phyloP scores from a whole-genome alignment of 768 basidiomycete genomes.

The Amanita jacksonii region DNA sequence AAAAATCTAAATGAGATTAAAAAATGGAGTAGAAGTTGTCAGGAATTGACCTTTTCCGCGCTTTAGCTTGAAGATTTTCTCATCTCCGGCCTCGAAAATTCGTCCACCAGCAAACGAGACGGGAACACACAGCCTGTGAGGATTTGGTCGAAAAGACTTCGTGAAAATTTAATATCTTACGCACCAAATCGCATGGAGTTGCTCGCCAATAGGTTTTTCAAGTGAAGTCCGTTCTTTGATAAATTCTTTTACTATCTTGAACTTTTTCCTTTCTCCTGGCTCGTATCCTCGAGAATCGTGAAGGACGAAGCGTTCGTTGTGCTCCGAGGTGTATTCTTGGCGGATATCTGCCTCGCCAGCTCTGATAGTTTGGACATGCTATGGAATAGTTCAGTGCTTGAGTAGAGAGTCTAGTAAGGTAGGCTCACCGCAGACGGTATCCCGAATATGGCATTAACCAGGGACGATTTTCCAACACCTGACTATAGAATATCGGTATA shows the following conservation, averaged over 20 bases:
- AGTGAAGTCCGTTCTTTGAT: slow-evolving; percentile 11
- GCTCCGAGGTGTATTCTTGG: slow-evolving; percentile 12
- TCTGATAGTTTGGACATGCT: slow-evolving; percentile 13
- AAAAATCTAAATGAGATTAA: not conserved
- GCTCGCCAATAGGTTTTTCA: slow-evolving; percentile 9
- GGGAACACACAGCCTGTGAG: slow-evolving; percentile 18
- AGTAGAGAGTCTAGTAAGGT: no score
- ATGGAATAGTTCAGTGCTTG: no score
- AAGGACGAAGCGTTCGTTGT: slow-evolving; percentile 18
- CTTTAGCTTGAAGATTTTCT: slow-evolving; percentile 14
- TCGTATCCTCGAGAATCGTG: slow-evolving; percentile 24
- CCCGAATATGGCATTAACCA: slow-evolving; percentile 19
- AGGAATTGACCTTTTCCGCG: slow-evolving; percentile 4
- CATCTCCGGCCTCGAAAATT: slow-evolving; percentile 16
- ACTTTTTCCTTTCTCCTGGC: slow-evolving; percentile 16
- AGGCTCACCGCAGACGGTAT: slow-evolving; percentile 11
- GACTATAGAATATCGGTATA: no score
- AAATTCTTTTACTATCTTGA: slow-evolving; percentile 16
- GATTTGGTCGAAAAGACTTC: not conserved
- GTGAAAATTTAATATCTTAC: not conserved
- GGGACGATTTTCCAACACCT: slow-evolving; percentile 23
- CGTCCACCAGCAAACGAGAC: slow-evolving; percentile 13
- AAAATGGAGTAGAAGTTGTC: not conserved
- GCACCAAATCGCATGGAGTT: slow-evolving; percentile 21
- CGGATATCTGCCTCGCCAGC: slow-evolving; percentile 18